These are phyloP conservation scores for Talaromyces sp. DNA, from an alignment of 2,329 filamentous ascomycete genomes.

Conservation along the genomic window DNA sequence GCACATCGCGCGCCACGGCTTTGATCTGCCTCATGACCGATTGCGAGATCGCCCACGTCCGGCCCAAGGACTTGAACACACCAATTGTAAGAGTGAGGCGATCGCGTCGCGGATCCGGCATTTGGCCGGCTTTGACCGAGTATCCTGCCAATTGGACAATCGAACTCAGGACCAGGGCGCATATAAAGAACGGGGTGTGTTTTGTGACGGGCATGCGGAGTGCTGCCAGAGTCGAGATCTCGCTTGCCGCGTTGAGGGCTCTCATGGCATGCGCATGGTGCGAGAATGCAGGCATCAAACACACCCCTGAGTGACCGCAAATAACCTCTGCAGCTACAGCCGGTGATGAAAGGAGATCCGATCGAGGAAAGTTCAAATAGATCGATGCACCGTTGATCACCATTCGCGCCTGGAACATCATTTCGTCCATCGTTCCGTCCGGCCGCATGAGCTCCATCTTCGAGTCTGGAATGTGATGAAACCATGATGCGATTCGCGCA, in stretches of 20 bases:
- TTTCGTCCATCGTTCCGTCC: slow-evolving; percentile 74
- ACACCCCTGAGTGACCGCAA: slow-evolving; percentile 39
- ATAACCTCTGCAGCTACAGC: slow-evolving; percentile 49
- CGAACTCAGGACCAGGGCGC: slow-evolving; percentile 72
- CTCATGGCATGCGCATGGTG: slow-evolving; percentile 66
- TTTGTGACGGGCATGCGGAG: slow-evolving; percentile 56
- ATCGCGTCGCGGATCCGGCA: slow-evolving; percentile 59
- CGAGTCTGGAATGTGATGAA: slow-evolving; percentile 68
- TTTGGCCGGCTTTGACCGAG: slow-evolving; percentile 56
- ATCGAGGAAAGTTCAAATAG: slow-evolving; percentile 74
- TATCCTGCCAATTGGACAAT: slow-evolving; percentile 81
- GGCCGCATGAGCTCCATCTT: slow-evolving; percentile 69
- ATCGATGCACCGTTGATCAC: slow-evolving; percentile 64
- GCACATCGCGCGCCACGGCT: slow-evolving; percentile 73
- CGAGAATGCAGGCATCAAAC: slow-evolving; percentile 39
- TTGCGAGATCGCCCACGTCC: slow-evolving; percentile 69
- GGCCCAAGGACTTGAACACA: slow-evolving; percentile 65
- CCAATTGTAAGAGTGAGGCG: slow-evolving; percentile 76
- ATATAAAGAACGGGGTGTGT: slow-evolving; percentile 82
- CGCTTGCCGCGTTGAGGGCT: slow-evolving; percentile 73
- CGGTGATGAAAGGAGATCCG: slow-evolving; percentile 61
- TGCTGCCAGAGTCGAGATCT: slow-evolving; percentile 72
- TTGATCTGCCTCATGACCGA: slow-evolving; percentile 70
- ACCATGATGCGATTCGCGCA: slow-evolving; percentile 66
- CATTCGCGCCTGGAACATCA: slow-evolving; percentile 89